Evolutionary conservation across 139 green algal species (phyloP).

Genomic region (Coccomyxa sp.): DNA sequence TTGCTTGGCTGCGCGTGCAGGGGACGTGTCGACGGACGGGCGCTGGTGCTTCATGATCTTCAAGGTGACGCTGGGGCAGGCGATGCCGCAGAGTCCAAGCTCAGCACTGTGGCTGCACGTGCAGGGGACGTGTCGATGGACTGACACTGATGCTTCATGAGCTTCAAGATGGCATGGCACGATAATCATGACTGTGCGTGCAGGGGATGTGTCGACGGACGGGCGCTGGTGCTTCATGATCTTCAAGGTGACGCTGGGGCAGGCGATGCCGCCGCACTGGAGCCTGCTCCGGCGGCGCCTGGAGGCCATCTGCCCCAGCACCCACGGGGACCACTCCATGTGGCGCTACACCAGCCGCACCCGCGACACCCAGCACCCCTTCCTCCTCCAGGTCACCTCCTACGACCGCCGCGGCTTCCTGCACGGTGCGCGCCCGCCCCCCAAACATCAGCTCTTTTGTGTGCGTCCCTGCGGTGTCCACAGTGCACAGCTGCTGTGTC

Average conservation of each 20-base stretch:
- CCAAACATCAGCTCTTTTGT: neutral
- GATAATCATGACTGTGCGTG: no score
- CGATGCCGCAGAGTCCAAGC: conserved; percentile 9
- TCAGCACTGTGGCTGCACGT: no score
- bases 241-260: conserved; percentile 25
- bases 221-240: conserved; percentile 60
- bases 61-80: conserved; percentile 34
- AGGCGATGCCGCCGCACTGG: conserved; percentile 42
- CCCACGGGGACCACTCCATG: conserved; percentile 15
- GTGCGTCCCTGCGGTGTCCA: no score
- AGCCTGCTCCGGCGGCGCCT: conserved; percentile 39
- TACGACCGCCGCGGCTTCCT: conserved; percentile 47
- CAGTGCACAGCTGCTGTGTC: neutral
- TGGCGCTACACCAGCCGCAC: conserved; percentile 21
- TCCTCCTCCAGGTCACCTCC: conserved; percentile 41
- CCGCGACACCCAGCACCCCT: conserved; percentile 18
- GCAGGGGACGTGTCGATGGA: conserved; percentile 48
- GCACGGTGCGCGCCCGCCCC: conserved; percentile 19
- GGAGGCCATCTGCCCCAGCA: conserved; percentile 27
- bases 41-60: conserved; percentile 60
- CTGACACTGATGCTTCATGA: conserved; percentile 55
- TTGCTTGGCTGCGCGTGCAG: neutral
- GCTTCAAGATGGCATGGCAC: conserved; percentile 43
- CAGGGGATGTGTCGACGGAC: conserved; percentile 48
- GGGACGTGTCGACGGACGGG: conserved; percentile 51